Conservation (phyloP, 805 yeast species). For the Naumovozyma castellii region DNA sequence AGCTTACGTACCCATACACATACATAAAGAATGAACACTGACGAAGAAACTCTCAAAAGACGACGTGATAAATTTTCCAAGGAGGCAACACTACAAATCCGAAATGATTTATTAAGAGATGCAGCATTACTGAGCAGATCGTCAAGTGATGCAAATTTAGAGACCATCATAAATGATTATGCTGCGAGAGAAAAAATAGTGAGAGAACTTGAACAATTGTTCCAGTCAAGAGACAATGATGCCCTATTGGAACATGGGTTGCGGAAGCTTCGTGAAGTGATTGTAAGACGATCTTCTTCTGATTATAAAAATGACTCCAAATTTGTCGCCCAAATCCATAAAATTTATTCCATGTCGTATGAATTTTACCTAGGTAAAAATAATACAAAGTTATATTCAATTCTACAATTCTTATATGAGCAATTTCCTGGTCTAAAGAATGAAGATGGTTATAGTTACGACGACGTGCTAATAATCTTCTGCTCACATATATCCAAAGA, state of each 20-base stretch:
- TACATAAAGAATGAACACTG: background rate
- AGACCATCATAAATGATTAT: conserved; percentile 35
- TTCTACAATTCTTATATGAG: conserved; percentile 10
- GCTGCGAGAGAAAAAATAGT: conserved; percentile 36
- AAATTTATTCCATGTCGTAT: conserved; percentile 15
- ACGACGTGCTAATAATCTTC: background rate
- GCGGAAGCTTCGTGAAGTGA: conserved; percentile 20
- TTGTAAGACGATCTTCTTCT: conserved; percentile 17
- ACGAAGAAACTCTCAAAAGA: conserved; percentile 11
- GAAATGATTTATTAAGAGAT: conserved; percentile 20
- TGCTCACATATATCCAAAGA: background rate
- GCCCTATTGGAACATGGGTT: conserved; percentile 28
- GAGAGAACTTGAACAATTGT: conserved; percentile 25
- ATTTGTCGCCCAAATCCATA: conserved; percentile 10
- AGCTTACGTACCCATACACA: too few relatives aligned
- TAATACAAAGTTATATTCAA: conserved; percentile 10
- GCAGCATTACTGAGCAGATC: conserved; percentile 57
- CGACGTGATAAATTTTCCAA: conserved; percentile 31
- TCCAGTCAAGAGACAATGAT: conserved; percentile 10
- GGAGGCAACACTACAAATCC: conserved; percentile 15
- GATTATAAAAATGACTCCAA: conserved; percentile 4
- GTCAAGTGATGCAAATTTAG: conserved; percentile 30
- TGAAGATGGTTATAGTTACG: conserved; percentile 2
- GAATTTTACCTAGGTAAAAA: conserved; percentile 7
- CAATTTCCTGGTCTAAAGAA: conserved; percentile 6